Evolutionary conservation across 1,284 basidiomycete genomes (phyloP).

Genomic region (Pseudozyma thailandica): DNA sequence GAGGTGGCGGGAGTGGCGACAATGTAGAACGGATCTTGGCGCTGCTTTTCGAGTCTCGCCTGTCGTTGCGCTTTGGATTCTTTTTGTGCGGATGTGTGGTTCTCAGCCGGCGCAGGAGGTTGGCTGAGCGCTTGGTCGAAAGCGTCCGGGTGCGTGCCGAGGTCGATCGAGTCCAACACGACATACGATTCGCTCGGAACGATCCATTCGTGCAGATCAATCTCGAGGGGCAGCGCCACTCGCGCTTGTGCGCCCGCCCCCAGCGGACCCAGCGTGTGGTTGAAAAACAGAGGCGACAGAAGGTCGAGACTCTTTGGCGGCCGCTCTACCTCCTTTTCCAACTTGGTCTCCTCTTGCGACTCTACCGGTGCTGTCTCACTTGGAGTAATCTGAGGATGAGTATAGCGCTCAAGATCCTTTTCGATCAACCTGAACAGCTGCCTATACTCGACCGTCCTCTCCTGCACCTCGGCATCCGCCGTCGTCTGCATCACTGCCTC

Average conservation of each 20-base stretch:
- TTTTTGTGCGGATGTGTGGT: not conserved
- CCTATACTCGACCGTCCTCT: slow-evolving; percentile 83
- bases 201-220: slow-evolving; percentile 87
- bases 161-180: slow-evolving; percentile 26
- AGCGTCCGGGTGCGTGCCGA: slow-evolving; percentile 2
- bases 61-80: slow-evolving; percentile 10
- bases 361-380: not conserved
- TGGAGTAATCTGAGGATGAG: too few relatives aligned
- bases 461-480: slow-evolving; percentile 86
- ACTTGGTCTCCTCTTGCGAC: not conserved
- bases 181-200: slow-evolving; percentile 71
- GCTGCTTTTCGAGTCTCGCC: slow-evolving; percentile 10
- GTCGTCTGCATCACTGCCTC: slow-evolving; percentile 72
- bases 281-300: slow-evolving; percentile 81
- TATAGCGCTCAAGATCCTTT: slow-evolving; percentile 74
- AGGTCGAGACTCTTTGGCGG: slow-evolving; percentile 86
- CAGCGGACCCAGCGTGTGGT: slow-evolving; percentile 86
- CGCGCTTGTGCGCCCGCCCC: slow-evolving; percentile 81
- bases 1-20: slow-evolving; percentile 8
- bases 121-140: too few relatives aligned
- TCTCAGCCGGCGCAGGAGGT: not conserved
- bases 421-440: slow-evolving; percentile 84
- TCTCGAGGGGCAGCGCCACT: slow-evolving; percentile 80
- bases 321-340: not conserved
- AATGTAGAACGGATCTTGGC: slow-evolving; percentile 52